A percentile compares a stretch with the other conserved stretches of the same genome.
phyloP scores from a whole-genome alignment of 768 basidiomycete genomes.

The Tylopilus plumbeoviolaceoides region DNA sequence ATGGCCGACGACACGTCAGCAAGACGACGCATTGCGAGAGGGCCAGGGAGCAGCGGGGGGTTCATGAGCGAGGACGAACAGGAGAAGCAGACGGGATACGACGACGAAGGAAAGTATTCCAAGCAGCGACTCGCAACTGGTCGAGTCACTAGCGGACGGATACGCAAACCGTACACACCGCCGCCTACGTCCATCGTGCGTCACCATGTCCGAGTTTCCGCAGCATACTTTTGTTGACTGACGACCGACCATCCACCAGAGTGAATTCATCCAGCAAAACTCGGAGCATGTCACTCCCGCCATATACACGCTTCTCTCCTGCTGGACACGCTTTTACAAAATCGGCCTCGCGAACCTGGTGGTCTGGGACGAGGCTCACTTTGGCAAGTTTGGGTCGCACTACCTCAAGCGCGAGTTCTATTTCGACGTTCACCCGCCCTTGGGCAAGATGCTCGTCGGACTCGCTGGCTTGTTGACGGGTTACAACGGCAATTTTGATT shows the following conservation, averaged over 20 bases:
- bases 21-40: constrained; percentile 41
- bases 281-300: constrained; percentile 72
- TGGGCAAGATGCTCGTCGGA: constrained; percentile 99
- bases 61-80: constrained; percentile 26
- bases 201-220: constrained; percentile 10
- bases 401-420: constrained; percentile 99
- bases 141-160: constrained; percentile 54
- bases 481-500: constrained; percentile 89
- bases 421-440: constrained; percentile 97
- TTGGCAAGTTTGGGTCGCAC: constrained; percentile 97
- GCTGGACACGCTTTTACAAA: constrained; percentile 91
- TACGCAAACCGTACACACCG: constrained; percentile 56
- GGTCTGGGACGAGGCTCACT: constrained; percentile 99
- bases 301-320: constrained; percentile 88
- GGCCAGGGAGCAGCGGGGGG: constrained; percentile 31
- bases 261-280: constrained; percentile 78
- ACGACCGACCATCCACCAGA: constrained; percentile 34
- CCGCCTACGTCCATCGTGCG: constrained; percentile 63
- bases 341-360: constrained; percentile 85
- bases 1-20: constrained; percentile 48
- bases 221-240: constrained; percentile 4
- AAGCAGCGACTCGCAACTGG: constrained; percentile 39
- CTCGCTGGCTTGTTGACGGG: constrained; percentile 88
- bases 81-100: constrained; percentile 35
- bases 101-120: constrained; percentile 63